Evolutionary conservation across 129 eudicot species (phyloP).

Genomic region (Flaveria robusta): DNA sequence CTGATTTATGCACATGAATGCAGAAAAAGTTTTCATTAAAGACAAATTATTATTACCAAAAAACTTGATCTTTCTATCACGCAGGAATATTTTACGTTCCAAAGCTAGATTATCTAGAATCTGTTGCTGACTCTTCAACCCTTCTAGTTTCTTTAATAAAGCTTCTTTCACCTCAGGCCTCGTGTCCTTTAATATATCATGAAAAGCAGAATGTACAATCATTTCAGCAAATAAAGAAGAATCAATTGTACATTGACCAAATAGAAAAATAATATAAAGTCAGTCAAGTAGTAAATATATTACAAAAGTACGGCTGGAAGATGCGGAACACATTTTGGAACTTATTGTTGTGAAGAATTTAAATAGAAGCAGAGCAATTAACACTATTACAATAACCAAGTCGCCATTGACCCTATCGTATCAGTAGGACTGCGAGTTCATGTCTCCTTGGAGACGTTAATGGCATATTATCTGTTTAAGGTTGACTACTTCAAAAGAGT

Average conservation of each 20-base stretch:
- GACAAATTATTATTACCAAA: slow-evolving; percentile 56
- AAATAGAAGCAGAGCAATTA: not conserved
- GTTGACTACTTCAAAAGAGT: not conserved
- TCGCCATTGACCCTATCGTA: not conserved
- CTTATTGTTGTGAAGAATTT: not conserved
- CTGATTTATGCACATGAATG: not conserved
- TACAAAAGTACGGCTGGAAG: not conserved
- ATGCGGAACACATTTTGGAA: not conserved
- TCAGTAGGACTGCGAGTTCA: not conserved
- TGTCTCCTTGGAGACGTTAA: not conserved
- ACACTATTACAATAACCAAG: not conserved
- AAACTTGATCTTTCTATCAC: slow-evolving; percentile 77
- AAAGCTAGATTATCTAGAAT: slow-evolving; percentile 64
- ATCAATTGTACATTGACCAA: slow-evolving; percentile 11
- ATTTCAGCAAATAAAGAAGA: slow-evolving; percentile 19
- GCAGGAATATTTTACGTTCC: slow-evolving; percentile 79
- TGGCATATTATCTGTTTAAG: not conserved
- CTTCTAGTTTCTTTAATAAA: slow-evolving; percentile 76
- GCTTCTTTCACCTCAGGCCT: slow-evolving; percentile 74
- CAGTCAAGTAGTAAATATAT: not conserved
- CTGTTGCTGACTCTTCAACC: slow-evolving; percentile 76
- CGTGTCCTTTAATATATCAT: slow-evolving; percentile 57
- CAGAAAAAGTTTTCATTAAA: not conserved
- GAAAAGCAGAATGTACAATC: not conserved
- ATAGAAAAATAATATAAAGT: not conserved